Evolutionary conservation across 2,329 filamentous ascomycete species (phyloP), one percentile per base, ranked within the genome.

Genomic region (Ophiocordyceps camponoti-saundersi): DNA sequence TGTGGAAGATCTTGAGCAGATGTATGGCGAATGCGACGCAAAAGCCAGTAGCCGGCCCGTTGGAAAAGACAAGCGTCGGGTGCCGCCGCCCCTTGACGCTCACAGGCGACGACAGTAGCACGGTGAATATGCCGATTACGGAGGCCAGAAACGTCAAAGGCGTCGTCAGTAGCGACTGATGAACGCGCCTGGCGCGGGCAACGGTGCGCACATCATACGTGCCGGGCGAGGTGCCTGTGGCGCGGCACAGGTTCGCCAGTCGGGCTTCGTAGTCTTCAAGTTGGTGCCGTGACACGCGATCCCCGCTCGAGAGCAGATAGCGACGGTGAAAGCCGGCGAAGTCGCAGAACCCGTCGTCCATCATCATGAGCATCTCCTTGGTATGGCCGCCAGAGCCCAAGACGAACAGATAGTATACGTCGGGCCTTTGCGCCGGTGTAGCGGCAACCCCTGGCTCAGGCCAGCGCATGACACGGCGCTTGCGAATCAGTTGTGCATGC

Each of bases 301-400:
- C 92, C 0, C 84, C 88, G 1, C 75, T 79, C 52, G 82, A 84
- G 47, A 93, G 72, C 21, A 94, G 66, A 61, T 94, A 98, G 26
- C 86, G 90, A 23, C 92, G 77, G 55, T 85, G 80, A 65, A 80
- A 65, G 57, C 63, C 59, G 47, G 60, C 42, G 52, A 69, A 70
- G 39, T 65, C 64, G 48, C 68, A 69, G 57, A 74, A 75, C 53
- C 73, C 75, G 53, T 70, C 67, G 48, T 70, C 68, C 55, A 98
- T 77, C 68, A 95, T 84, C 57, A 82, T 79, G 51, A 95, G 72
- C 84, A 98, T 94, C 64, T 98, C 92, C 44, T 87, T 81, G 0
- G 92, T 95, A 65, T 98, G 92, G 1, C 92, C 92, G 30, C 92
- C 92, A 3, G 85, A 93, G 46, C 92, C 92, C 22, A 96, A 81